Base-by-base conservation (phyloP, 148 eudicot species). In the Salicornia ramosissima region DNA sequence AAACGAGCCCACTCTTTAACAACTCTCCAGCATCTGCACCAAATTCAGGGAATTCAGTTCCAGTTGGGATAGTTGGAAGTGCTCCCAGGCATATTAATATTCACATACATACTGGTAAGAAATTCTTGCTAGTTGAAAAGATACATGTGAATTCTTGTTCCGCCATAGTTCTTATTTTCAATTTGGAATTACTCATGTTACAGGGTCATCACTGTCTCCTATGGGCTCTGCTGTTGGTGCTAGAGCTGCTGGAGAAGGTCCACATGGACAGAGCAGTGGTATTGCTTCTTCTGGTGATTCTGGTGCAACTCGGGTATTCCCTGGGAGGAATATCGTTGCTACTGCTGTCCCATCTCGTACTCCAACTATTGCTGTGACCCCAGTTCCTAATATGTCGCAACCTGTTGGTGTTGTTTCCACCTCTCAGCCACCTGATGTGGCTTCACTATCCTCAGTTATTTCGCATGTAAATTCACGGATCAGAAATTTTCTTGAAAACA, bases 71-170 rank as follows among this genome's bases (percentile, higher is more conserved):
- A 29, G 60, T 80, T 73, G 91, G 92, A 64, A 74, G 76, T 60
- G 77, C 82, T 58, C 87, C 96, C 50, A 87, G 99, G 79, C 79
- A 91, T 76, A 79, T 95, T 49, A 95, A 91, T 69, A 89, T 95
- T 65, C 99, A 91, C 77, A 87, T 95, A 75, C 97, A 91, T 81
- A 84, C 99, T 55, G 97, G 97, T 95, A 80, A 69, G 83, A 12
- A 52, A 19, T 55, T n/a, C 64, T 31, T 46, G 34, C 7, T 49
- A 51, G n/a, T 47, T 26, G 43, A 54, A 24, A 62, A 57, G 26
- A 45, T 11, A 10, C 29, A 40, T 55, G 1, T 13, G 43, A 28
- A 50, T 14, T 72, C 72, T 42, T 53, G 29, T 26, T 29, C 68
- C 16, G 60, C 36, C 1, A 14, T 2, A 25, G 71, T n/a, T 34